Percentiles rank a stretch among this genome's conserved stretches.
These are phyloP conservation scores for Kockiozyma suomiensis DNA, from an alignment of 805 yeast genomes.

Conservation along the genomic window DNA sequence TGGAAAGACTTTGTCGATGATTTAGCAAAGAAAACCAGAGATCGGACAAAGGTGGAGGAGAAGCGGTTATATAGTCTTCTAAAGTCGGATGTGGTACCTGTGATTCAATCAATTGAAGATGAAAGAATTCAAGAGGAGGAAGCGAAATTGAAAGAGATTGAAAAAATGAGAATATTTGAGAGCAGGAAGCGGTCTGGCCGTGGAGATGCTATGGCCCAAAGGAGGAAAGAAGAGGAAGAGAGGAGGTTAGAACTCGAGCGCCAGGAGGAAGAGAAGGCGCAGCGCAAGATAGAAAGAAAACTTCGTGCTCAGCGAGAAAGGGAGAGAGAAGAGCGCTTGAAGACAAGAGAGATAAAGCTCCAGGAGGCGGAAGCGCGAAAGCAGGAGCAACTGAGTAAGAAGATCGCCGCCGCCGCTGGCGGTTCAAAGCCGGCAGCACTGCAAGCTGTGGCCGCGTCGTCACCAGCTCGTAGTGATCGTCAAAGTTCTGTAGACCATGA, in stretches of 20 bases:
- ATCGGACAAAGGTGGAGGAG: constrained; percentile 28
- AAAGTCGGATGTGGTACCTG: constrained; percentile 38
- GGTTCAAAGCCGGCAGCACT: constrained; percentile 3
- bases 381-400: constrained; percentile 20
- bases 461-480: constrained; percentile 24
- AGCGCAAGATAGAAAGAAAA: constrained; percentile 23
- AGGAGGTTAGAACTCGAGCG: constrained; percentile 21
- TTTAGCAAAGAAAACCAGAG: constrained; percentile 30
- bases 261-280: constrained; percentile 28
- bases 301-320: constrained; percentile 15
- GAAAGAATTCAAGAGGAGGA: constrained; percentile 36
- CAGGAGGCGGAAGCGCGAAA: constrained; percentile 29
- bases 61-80: constrained; percentile 33
- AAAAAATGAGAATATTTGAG: constrained; percentile 37
- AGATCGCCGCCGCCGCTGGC: constrained; percentile 20
- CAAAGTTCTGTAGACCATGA: constrained; percentile 14
- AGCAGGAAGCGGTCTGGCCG: constrained; percentile 43
- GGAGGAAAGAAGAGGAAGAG: constrained; percentile 36
- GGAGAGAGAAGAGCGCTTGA: constrained; percentile 26
- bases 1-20: constrained; percentile 37
- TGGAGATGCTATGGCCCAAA: constrained; percentile 37
- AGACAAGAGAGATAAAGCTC: constrained; percentile 18
- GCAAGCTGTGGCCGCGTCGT: not conserved
- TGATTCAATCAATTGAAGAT: constrained; percentile 39
- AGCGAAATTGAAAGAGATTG: constrained; percentile 37